Conservation (phyloP, 495 filamentous ascomycete genomes). For the Trichoderma orchidacearum region DNA sequence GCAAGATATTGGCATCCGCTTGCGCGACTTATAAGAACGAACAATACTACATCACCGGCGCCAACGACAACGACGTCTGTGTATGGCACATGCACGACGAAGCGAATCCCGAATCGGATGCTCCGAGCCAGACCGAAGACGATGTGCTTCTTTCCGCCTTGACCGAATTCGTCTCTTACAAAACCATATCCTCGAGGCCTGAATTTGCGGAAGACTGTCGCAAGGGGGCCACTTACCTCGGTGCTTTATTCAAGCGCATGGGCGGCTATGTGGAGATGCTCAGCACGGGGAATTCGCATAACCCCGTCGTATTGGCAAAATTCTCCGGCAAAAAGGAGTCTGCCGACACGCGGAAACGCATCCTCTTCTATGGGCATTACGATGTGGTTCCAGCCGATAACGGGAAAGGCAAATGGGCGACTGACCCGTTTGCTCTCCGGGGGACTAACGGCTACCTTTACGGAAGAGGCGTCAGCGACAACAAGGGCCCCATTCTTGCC, state of each 20-base stretch:
- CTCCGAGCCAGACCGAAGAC: conserved; percentile 23
- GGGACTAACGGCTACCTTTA: conserved; percentile 89
- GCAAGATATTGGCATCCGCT: conserved; percentile 77
- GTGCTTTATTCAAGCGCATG: conserved; percentile 75
- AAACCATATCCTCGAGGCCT: conserved; percentile 73
- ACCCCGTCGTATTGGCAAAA: conserved; percentile 80
- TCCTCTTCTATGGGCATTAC: conserved; percentile 96
- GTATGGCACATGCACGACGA: conserved; percentile 75
- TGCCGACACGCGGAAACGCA: conserved; percentile 52
- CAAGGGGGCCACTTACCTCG: conserved; percentile 80
- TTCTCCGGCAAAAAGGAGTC: conserved; percentile 58
- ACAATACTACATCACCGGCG: conserved; percentile 81
- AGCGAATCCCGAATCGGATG: conserved; percentile 6
- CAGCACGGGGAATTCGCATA: conserved; percentile 54
- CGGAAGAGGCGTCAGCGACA: conserved; percentile 92
- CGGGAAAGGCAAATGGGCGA: conserved; percentile 63
- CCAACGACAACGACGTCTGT: conserved; percentile 77
- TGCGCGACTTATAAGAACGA: conserved; percentile 50
- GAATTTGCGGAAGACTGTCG: conserved; percentile 83
- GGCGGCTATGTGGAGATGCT: conserved; percentile 82
- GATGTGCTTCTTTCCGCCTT: conserved; percentile 77
- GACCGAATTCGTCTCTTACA: conserved; percentile 74
- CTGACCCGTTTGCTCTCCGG: conserved; percentile 72
- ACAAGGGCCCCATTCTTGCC: conserved; percentile 89
- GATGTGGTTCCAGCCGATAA: conserved; percentile 93